Conservation (phyloP, 371 early-diverging fungal genomes). For the Mortierella sp. region DNA sequence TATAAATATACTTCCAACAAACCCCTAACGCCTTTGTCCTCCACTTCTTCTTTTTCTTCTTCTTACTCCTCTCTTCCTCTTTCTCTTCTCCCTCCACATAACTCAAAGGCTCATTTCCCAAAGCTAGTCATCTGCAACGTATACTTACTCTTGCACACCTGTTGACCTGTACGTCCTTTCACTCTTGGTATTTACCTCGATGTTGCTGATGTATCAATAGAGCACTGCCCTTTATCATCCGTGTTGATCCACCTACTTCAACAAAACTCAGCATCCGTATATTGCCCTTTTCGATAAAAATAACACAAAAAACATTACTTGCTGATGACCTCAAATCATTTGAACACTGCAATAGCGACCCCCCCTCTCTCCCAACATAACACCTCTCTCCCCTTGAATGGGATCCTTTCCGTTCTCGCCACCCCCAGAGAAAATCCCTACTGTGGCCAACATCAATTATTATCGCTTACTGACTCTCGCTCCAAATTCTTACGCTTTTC, state of each 20-base stretch:
- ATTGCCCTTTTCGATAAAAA: neutral
- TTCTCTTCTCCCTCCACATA: neutral
- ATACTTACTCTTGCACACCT: neutral
- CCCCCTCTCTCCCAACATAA: neutral
- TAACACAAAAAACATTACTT: neutral
- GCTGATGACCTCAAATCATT: neutral
- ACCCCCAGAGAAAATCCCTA: neutral
- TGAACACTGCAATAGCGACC: neutral
- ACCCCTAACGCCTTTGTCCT: neutral
- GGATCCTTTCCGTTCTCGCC: neutral
- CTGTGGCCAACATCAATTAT: neutral
- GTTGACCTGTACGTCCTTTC: neutral
- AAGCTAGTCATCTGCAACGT: neutral
- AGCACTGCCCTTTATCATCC: neutral
- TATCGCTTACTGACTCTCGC: neutral
- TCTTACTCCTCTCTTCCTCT: neutral
- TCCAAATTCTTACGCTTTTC: neutral
- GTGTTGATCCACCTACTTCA: neutral
- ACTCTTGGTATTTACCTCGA: neutral
- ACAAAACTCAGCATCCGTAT: neutral
- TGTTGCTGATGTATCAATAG: no score
- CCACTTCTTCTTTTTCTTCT: constrained; percentile 1
- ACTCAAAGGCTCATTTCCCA: neutral
- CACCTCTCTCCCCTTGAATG: neutral
- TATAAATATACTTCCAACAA: constrained; percentile 1